These are phyloP conservation scores for Heterobasidion irregulare DNA, from an alignment of 1,284 basidiomycete genomes.

Conservation along the genomic window DNA sequence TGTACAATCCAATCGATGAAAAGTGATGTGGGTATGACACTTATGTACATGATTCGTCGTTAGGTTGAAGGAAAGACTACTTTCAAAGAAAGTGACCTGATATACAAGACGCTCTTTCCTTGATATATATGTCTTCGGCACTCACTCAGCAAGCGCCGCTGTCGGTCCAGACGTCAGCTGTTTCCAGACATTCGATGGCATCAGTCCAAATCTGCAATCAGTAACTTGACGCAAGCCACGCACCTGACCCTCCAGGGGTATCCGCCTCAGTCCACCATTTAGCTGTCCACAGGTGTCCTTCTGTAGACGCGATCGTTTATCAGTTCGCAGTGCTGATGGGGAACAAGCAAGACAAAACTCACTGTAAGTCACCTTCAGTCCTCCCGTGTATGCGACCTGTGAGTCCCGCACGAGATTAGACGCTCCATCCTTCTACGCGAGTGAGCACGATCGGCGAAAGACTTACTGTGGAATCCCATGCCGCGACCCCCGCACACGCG, in stretches of 20 bases:
- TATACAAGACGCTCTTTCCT: too few relatives aligned
- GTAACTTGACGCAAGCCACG: not conserved
- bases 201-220: not conserved
- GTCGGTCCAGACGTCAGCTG: slow-evolving; percentile 49
- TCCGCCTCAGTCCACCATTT: slow-evolving; percentile 58
- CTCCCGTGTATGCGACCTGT: slow-evolving; percentile 36
- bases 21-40: too few relatives aligned
- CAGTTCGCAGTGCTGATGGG: not conserved
- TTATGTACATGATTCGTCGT: too few relatives aligned
- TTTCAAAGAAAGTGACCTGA: too few relatives aligned
- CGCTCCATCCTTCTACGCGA: not conserved
- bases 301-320: slow-evolving; percentile 17
- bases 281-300: slow-evolving; percentile 52
- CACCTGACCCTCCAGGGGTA: slow-evolving; percentile 41
- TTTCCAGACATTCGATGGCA: slow-evolving; percentile 9
- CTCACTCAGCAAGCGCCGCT: slow-evolving; percentile 38
- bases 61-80: too few relatives aligned
- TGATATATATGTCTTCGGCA: too few relatives aligned
- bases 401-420: not conserved
- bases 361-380: slow-evolving; percentile 44
- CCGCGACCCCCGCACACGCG: slow-evolving; percentile 38
- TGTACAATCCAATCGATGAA: too few relatives aligned
- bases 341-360: slow-evolving; percentile 12
- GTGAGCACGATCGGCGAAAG: slow-evolving; percentile 14
- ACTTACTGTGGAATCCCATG: slow-evolving; percentile 28